These are phyloP conservation scores for Kuraishia ogatae DNA, from an alignment of 805 yeast species.

Conservation along the genomic window DNA sequence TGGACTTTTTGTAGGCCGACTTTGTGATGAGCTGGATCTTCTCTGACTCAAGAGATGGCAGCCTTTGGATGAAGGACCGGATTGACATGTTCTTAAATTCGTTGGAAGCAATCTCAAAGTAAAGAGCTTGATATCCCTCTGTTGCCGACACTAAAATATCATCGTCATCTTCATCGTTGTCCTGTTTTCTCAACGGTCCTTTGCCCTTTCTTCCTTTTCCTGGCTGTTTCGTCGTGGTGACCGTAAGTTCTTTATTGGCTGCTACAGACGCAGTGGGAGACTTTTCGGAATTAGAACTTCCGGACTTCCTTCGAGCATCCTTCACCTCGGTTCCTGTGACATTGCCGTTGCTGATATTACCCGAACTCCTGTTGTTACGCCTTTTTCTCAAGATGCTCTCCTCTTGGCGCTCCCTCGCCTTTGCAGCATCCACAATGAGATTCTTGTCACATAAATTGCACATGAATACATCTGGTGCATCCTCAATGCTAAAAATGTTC, in stretches of 20 bases:
- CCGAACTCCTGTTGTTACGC: constrained; percentile 14
- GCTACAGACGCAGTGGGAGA: neutral
- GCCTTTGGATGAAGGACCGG: constrained; percentile 16
- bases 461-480: constrained; percentile 74
- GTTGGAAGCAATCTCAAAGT: constrained; percentile 34
- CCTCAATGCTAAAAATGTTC: constrained; percentile 59
- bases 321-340: neutral
- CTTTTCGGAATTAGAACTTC: neutral
- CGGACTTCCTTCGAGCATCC: constrained; percentile 6
- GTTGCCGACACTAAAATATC: constrained; percentile 34
- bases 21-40: constrained; percentile 16
- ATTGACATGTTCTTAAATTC: constrained; percentile 33
- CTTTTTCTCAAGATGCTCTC: constrained; percentile 23
- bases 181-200: constrained; percentile 16
- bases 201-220: constrained; percentile 23
- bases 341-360: neutral
- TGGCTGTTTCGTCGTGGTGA: constrained; percentile 29
- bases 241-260: neutral
- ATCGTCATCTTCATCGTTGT: constrained; percentile 28
- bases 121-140: constrained; percentile 44
- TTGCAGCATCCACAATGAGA: constrained; percentile 31
- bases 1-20: constrained; percentile 13
- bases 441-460: constrained; percentile 66
- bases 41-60: constrained; percentile 15
- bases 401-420: constrained; percentile 25